These are phyloP conservation scores for Zygosaccharomyces bailii DNA, from an alignment of 805 yeast species.

Conservation along the genomic window DNA sequence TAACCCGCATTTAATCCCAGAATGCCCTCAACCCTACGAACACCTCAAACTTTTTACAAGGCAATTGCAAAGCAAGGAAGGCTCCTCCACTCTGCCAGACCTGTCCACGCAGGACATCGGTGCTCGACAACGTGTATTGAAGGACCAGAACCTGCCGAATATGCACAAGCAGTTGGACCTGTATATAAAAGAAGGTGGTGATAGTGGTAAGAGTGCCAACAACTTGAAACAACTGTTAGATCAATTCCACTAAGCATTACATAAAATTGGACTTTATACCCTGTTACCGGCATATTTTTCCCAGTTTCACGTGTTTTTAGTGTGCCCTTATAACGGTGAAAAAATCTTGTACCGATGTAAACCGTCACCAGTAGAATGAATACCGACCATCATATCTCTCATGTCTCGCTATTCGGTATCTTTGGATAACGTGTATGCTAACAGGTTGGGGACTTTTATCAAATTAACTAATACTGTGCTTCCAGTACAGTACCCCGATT, in stretches of 20 bases:
- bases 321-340: no score
- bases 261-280: neutral
- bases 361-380: neutral
- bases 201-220: slow-evolving; percentile 53
- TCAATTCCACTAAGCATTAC: neutral
- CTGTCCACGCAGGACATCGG: slow-evolving; percentile 26
- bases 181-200: slow-evolving; percentile 68
- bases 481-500: slow-evolving; percentile 23
- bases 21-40: slow-evolving; percentile 59
- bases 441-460: slow-evolving; percentile 28
- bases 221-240: slow-evolving; percentile 24
- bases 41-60: slow-evolving; percentile 57
- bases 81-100: slow-evolving; percentile 4
- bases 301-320: neutral
- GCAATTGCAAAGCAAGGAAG: slow-evolving; percentile 35
- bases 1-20: slow-evolving; percentile 50
- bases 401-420: slow-evolving; percentile 25
- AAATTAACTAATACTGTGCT: slow-evolving; percentile 20
- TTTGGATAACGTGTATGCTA: slow-evolving; percentile 28
- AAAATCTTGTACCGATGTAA: neutral
- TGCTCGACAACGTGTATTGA: slow-evolving; percentile 38
- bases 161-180: slow-evolving; percentile 49
- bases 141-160: slow-evolving; percentile 50
- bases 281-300: no score
- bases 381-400: neutral